Base-by-base conservation (phyloP, 768 basidiomycete genomes). In the Ramaria sp. region DNA sequence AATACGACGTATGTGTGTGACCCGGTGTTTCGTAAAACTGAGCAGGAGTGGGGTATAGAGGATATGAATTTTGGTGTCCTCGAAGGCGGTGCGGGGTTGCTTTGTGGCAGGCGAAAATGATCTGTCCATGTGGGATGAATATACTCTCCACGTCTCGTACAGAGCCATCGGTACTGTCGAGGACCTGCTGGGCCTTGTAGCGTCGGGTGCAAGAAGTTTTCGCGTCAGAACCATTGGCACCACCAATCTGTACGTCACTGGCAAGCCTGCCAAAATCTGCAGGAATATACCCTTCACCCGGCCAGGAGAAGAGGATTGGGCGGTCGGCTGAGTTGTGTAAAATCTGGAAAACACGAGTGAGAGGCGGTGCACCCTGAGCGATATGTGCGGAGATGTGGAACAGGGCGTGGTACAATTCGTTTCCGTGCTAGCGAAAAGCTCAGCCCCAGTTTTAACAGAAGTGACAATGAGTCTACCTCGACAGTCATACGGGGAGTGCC, bases 151-250 rank as follows among this genome's bases (percentile, higher is more conserved):
- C 85, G 67, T 83, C 78, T 56, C 75, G 76, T 48, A 72, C 73
- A 56, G 77, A 73, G 36, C 77, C 75, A 63, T 75, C 72, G 9
- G 61, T 61, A 32, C 59, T 61, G 16, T 63, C 59, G 75, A 85
- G 78, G 61, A 71, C 71, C 64, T 84, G 84, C 55, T 75, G 73
- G 42, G 85, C 82, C 67, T 84, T 84, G 73, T 84, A 91, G 63
- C 88, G 76, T 67, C 88, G 77, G 59, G 88, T 90, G 63, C 88
- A 92, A 68, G 81, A 86, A 48, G 88, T 92, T 72, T 87, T 89
- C 47, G 88, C 88, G 64, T 79, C 80, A 63, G 74, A 83, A 50
- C 73, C 74, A 59, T 74, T 73, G 15, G 42, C 34, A 18, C 50
- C 53, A 57, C 73, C 78, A 59, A 85, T 81, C 61, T 82, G 77